These are phyloP conservation scores for Coprinopsis cinerea DNA, from an alignment of 768 basidiomycete genomes.

Conservation along the genomic window DNA sequence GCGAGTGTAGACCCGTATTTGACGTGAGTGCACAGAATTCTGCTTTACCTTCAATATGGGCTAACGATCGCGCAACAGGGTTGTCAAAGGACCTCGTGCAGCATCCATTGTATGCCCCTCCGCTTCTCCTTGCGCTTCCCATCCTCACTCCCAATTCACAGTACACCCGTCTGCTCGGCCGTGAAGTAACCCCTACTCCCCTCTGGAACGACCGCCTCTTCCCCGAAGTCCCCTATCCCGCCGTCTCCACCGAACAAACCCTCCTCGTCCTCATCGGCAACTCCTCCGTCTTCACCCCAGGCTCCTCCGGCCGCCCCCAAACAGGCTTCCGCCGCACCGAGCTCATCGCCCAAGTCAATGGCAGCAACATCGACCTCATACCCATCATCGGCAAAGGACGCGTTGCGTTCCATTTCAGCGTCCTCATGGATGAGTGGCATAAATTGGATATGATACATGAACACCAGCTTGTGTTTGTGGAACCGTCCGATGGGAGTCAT, in stretches of 20 bases:
- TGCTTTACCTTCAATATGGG: not conserved
- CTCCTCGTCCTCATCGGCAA: constrained; percentile 52
- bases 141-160: constrained; percentile 17
- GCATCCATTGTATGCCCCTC: constrained; percentile 41
- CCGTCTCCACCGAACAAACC: constrained; percentile 38
- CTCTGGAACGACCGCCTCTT: constrained; percentile 36
- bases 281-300: constrained; percentile 50
- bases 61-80: constrained; percentile 28
- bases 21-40: constrained; percentile 34
- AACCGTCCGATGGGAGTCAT: constrained; percentile 53
- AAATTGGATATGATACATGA: constrained; percentile 53
- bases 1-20: constrained; percentile 44
- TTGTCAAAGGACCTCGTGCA: constrained; percentile 47
- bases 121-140: not conserved
- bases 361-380: constrained; percentile 31
- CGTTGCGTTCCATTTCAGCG: constrained; percentile 44
- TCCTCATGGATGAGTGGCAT: constrained; percentile 25
- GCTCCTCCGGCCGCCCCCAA: constrained; percentile 35
- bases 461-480: constrained; percentile 60
- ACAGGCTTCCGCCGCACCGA: constrained; percentile 55
- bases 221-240: constrained; percentile 16
- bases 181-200: constrained; percentile 36
- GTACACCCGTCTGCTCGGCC: constrained; percentile 41
- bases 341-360: constrained; percentile 44
- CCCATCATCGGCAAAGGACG: constrained; percentile 36